Base-by-base conservation (phyloP, 2,329 filamentous ascomycete genomes). In the Colletotrichum sp. region DNA sequence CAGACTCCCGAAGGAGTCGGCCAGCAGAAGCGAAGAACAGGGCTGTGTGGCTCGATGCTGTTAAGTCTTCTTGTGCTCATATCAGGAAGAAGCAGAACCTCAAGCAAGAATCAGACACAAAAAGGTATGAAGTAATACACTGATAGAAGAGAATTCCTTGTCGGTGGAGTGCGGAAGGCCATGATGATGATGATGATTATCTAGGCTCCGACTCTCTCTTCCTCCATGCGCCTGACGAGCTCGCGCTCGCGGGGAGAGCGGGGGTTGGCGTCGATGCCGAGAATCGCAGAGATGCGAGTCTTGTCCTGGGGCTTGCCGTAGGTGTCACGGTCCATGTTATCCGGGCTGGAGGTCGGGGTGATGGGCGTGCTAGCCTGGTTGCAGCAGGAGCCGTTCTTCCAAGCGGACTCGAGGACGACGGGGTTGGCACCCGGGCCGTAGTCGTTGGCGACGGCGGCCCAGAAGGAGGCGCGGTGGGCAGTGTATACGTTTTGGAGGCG, bases 401-500 rank as follows among this genome's bases (percentile, higher is more conserved):
- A 95, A n/a, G 93, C 92, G 81, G 93, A 92, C 85, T 95, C 94
- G 24, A 95, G 88, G 39, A 92, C 87, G 16, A 89, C 87, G 2
- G 93, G 91, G 65, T 91, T 92, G 3, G 89, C 88, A 39, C 92
- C 90, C 16, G 87, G 84, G 69, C 94, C 94, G 81, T 96, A 96
- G 80, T 95, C 93, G 30, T 90, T 87, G 34, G 94, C 94, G 44
- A 96, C 90, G 64, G 90, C 89, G 39, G 90, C 88, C 94, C 95
- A 96, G 86, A 96, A 96, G 10, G 91, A 90, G 67, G 89, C 88
- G 59, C 93, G 92, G 84, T 95, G 94, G 9, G 90, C 87, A 68
- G 92, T 90, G 84, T 96, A 96, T 79, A 96, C 91, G 76, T 90
- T 88, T 64, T 92, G 90, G 28, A 96, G 92, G 64, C 93, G 93